These are phyloP conservation scores for Sanghuangporus baumii DNA, from an alignment of 1,284 basidiomycete species.

Conservation along the genomic window DNA sequence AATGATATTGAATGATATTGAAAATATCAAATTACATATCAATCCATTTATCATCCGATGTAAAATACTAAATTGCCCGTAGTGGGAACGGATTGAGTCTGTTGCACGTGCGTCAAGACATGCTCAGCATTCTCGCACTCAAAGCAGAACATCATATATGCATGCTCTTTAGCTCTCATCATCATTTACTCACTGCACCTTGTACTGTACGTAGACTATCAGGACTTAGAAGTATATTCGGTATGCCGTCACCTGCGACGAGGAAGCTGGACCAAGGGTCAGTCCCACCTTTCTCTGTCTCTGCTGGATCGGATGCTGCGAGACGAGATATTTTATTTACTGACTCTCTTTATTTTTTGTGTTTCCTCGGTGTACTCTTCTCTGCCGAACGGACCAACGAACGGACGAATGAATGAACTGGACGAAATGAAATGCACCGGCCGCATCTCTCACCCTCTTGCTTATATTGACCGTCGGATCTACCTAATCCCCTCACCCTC, in stretches of 20 bases:
- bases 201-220: too few species aligned
- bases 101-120: not conserved
- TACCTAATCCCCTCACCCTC: too few species aligned
- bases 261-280: conserved; percentile 13
- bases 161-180: not conserved
- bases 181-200: not conserved
- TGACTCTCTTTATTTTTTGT: too few species aligned
- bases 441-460: not conserved
- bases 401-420: too few species aligned
- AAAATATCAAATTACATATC: too few species aligned
- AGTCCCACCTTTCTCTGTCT: not conserved
- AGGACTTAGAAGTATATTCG: not conserved
- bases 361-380: too few species aligned
- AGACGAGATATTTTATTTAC: not conserved
- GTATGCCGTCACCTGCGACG: conserved; percentile 17
- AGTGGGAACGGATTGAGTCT: too few species aligned
- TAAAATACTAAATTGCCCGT: too few species aligned
- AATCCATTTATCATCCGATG: too few species aligned
- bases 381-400: too few species aligned
- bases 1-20: too few species aligned
- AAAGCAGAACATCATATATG: not conserved
- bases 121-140: too few species aligned
- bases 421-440: not conserved
- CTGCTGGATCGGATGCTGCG: not conserved
- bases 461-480: not conserved